phyloP scores from a whole-genome alignment of 176 grass and related monocot species.

The Juncus effusus region DNA sequence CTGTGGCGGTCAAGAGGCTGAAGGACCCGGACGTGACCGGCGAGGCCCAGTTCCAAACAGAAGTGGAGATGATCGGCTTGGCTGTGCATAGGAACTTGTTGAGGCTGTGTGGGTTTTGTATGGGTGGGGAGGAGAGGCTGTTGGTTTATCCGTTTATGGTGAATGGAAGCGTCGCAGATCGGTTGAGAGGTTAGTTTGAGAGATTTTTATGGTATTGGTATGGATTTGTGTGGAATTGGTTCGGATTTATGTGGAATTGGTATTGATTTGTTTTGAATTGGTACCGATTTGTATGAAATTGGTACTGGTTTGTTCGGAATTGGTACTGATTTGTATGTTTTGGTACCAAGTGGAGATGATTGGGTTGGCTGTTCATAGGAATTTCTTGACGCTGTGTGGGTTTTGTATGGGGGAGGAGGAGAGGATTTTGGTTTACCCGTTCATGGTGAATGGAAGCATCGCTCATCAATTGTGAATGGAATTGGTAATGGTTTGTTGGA shows the following conservation, averaged over 20 bases:
- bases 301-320: slow-evolving; percentile 9
- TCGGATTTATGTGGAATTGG: slow-evolving; percentile 2
- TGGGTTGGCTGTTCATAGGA: slow-evolving; percentile 91
- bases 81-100: slow-evolving; percentile 93
- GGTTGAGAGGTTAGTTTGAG: slow-evolving; percentile 60
- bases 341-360: slow-evolving; percentile 98
- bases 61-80: slow-evolving; percentile 95
- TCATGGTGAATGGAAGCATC: slow-evolving; percentile 94
- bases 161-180: slow-evolving; percentile 94
- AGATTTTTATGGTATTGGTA: not conserved
- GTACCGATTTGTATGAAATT: not conserved
- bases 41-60: slow-evolving; percentile 95
- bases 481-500: too few species aligned
- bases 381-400: slow-evolving; percentile 80
- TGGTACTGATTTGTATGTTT: not conserved
- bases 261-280: not conserved
- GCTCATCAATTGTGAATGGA: slow-evolving; percentile 87
- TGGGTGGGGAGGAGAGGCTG: slow-evolving; percentile 75
- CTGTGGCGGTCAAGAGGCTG: slow-evolving; percentile 79
- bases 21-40: slow-evolving; percentile 90
- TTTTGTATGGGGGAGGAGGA: slow-evolving; percentile 93
- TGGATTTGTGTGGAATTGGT: not conserved
- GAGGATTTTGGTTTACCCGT: slow-evolving; percentile 89
- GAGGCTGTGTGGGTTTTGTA: slow-evolving; percentile 91
- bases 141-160: slow-evolving; percentile 96